These are phyloP conservation scores for Capronia coronata DNA, from an alignment of 2,329 filamentous ascomycete genomes.

Conservation along the genomic window DNA sequence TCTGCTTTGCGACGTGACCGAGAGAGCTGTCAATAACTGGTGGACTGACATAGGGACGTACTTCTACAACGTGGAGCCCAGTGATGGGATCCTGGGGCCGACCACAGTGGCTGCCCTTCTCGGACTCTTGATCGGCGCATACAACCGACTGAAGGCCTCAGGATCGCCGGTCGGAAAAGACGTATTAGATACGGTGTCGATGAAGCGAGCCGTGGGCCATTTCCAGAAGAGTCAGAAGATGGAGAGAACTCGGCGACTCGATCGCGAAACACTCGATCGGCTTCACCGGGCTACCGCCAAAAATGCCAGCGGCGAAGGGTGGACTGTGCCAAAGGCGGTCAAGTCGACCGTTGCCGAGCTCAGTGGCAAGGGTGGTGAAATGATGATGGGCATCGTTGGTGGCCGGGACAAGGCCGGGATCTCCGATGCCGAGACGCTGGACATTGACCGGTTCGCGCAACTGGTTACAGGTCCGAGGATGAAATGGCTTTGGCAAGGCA, in stretches of 20 bases:
- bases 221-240: slow-evolving; percentile 89
- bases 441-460: slow-evolving; percentile 75
- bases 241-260: slow-evolving; percentile 67
- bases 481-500: slow-evolving; percentile 94
- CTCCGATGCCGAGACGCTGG: slow-evolving; percentile 83
- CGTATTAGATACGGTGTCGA: slow-evolving; percentile 75
- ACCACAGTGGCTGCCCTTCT: slow-evolving; percentile 84
- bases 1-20: slow-evolving; percentile 85
- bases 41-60: slow-evolving; percentile 91
- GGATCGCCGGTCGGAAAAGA: slow-evolving; percentile 84
- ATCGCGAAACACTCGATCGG: slow-evolving; percentile 73
- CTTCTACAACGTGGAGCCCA: slow-evolving; percentile 85
- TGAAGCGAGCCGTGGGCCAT: slow-evolving; percentile 74
- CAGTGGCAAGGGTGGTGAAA: slow-evolving; percentile 86
- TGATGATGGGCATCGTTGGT: slow-evolving; percentile 90
- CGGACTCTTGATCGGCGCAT: slow-evolving; percentile 79
- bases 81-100: slow-evolving; percentile 85
- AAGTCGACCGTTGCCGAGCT: slow-evolving; percentile 93
- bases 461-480: slow-evolving; percentile 72
- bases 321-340: slow-evolving; percentile 87
- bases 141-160: slow-evolving; percentile 79
- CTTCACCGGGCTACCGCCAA: slow-evolving; percentile 82
- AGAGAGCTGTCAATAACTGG: slow-evolving; percentile 86
- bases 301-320: slow-evolving; percentile 79
- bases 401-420: slow-evolving; percentile 82